Evolutionary conservation across 2,329 filamentous ascomycete genomes (phyloP), one percentile per base, ranked within the genome.

Genomic region (Pseudopyricularia javanii): DNA sequence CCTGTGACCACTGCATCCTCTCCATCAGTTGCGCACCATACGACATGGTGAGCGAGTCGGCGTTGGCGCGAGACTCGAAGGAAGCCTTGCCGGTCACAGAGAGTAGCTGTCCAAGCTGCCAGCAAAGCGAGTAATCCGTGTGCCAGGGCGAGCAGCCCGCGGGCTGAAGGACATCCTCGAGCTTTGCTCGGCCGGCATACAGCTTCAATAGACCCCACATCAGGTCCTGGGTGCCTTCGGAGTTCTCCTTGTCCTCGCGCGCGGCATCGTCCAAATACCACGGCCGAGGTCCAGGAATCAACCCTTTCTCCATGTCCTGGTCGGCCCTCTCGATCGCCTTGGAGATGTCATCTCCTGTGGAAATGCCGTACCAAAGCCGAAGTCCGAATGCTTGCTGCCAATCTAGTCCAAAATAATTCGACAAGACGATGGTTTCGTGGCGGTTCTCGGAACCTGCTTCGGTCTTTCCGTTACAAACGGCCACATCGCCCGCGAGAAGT

Each of bases 301-400:
- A 75, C 47, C 84, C 83, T 55, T 85, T 78, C 28, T 75, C 70
- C 47, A 97, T 73, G 60, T 95, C 90, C 53, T 83, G 73, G 56
- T 82, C 74, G 66, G 90, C 98, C 28, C 78, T 77, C 45, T 74
- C 68, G 4, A 98, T 83, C 3, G 91, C 91, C 47, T 75, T 72
- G 50, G 84, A 80, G 45, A 96, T 75, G 34, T 82, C 77, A 47
- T 90, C 85, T 37, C 82, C 75, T 33, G 79, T 73, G 2, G 79
- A 75, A 40, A 83, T 86, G 47, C 83, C 84, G 65, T 95, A 98
- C 87, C 90, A 97, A 2, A 98, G 74, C 45, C 91, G 83, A 50
- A 98, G 75, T 11, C 88, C 91, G 66, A 98, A 95, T 0, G 91
- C 85, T 63, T 95, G 91, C 65, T 88, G 84, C 93, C 93, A 98